phyloP scores from a whole-genome alignment of 495 filamentous ascomycete species.

The Penicillium chermesinum region DNA sequence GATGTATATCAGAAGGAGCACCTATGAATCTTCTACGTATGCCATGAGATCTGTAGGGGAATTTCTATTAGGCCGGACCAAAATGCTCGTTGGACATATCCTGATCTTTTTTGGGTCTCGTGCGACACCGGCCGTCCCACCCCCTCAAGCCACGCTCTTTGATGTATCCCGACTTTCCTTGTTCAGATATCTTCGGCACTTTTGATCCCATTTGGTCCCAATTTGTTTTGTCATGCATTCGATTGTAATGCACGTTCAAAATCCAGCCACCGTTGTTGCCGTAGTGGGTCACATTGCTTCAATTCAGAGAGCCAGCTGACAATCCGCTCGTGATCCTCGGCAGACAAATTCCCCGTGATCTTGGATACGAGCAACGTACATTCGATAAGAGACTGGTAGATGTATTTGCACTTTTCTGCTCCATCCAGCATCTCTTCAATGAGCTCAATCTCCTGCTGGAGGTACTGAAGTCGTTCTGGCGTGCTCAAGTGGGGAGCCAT shows the following conservation, averaged over 20 bases:
- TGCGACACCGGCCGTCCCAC: not conserved
- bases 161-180: not conserved
- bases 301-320: constrained; percentile 59
- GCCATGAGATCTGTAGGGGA: too few species aligned
- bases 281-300: constrained; percentile 62
- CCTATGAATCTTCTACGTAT: too few species aligned
- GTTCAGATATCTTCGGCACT: constrained; percentile 8
- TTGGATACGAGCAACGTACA: constrained; percentile 39
- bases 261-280: constrained; percentile 64
- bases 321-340: constrained; percentile 40
- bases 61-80: too few species aligned
- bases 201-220: too few species aligned
- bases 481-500: constrained; percentile 58
- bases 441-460: constrained; percentile 61
- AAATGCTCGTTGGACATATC: too few species aligned
- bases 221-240: too few species aligned
- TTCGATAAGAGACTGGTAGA: constrained; percentile 72
- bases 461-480: constrained; percentile 58
- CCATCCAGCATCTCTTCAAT: constrained; percentile 70
- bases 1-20: too few species aligned
- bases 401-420: constrained; percentile 71
- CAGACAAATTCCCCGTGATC: constrained; percentile 28
- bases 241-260: constrained; percentile 42
- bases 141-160: not conserved
- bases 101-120: not conserved